Conservation (phyloP, 768 basidiomycete species). For the Amyloporia xantha region DNA sequence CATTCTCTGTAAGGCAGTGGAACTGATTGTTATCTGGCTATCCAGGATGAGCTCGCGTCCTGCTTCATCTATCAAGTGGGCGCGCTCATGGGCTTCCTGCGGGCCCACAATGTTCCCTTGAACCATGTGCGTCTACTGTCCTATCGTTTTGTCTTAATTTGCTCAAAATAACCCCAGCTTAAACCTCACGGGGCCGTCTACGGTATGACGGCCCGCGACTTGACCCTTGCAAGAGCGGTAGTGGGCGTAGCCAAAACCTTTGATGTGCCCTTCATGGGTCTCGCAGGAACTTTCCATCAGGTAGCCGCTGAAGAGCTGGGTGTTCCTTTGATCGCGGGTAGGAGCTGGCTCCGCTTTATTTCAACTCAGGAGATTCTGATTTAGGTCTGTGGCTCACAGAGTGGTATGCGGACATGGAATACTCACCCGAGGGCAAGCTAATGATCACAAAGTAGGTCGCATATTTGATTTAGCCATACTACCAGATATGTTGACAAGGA, state of each 20-base stretch:
- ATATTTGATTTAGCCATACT: conserved; percentile 1
- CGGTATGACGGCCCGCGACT: conserved; percentile 49
- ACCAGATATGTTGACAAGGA: background rate
- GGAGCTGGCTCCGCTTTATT: conserved; percentile 6
- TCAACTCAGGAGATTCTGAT: background rate
- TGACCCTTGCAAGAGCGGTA: conserved; percentile 47
- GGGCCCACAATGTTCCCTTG: conserved; percentile 40
- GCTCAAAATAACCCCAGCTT: conserved; percentile 28
- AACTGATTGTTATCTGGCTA: background rate
- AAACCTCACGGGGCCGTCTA: conserved; percentile 61
- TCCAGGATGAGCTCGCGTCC: conserved; percentile 46
- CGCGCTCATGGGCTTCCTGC: conserved; percentile 55
- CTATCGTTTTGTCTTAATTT: background rate
- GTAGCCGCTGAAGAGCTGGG: conserved; percentile 45
- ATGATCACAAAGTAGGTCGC: conserved; percentile 51
- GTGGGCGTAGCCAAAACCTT: conserved; percentile 51
- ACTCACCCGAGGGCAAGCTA: conserved; percentile 47
- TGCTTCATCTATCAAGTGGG: conserved; percentile 65
- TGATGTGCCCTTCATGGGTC: conserved; percentile 50
- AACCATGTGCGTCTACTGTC: conserved; percentile 41
- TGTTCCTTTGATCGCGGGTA: conserved; percentile 58
- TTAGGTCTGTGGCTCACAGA: conserved; percentile 28
- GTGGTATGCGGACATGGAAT: conserved; percentile 65
- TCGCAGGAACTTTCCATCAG: conserved; percentile 61
- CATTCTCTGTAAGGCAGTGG: background rate